A percentile compares a stretch with the other conserved stretches of the same genome.
phyloP scores from a whole-genome alignment of 768 basidiomycete genomes.

The Trametes villosa region DNA sequence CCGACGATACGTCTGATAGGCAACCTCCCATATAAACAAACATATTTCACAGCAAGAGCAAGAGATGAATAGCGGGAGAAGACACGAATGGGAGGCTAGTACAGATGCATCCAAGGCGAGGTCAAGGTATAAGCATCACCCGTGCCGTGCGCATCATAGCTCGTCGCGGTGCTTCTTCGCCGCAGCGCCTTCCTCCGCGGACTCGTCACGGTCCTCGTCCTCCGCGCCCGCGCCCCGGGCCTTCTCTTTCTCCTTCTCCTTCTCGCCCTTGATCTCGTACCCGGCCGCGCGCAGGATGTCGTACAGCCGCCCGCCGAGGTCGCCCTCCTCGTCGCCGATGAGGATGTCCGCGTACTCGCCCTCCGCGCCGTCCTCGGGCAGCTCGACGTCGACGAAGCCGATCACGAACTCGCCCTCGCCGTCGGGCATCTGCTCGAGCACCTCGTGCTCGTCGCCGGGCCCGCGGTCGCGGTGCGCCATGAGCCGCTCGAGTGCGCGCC shows the following conservation, averaged over 20 bases:
- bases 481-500: conserved; percentile 29
- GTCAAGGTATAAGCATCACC: conserved; percentile 5
- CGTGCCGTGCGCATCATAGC: conserved; percentile 18
- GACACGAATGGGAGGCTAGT: neutral
- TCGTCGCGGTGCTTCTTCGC: conserved; percentile 29
- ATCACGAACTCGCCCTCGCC: conserved; percentile 31
- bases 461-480: conserved; percentile 20
- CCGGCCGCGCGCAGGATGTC: conserved; percentile 30
- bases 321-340: conserved; percentile 14
- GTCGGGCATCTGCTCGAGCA: conserved; percentile 27
- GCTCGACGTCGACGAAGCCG: conserved; percentile 28
- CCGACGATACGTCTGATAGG: too few relatives aligned
- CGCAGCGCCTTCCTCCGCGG: conserved; percentile 18
- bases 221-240: conserved; percentile 1
- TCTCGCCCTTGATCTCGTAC: conserved; percentile 21
- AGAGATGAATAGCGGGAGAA: neutral
- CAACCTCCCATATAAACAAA: too few relatives aligned
- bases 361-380: conserved; percentile 38
- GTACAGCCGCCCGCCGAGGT: conserved; percentile 17
- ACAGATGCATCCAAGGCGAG: neutral
- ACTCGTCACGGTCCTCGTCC: conserved; percentile 13
- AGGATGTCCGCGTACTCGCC: conserved; percentile 44
- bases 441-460: conserved; percentile 18
- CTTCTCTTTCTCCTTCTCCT: conserved; percentile 13
- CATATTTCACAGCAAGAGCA: too few relatives aligned